phyloP scores from a whole-genome alignment of 2,329 filamentous ascomycete species.

The Diaporthe velutina region DNA sequence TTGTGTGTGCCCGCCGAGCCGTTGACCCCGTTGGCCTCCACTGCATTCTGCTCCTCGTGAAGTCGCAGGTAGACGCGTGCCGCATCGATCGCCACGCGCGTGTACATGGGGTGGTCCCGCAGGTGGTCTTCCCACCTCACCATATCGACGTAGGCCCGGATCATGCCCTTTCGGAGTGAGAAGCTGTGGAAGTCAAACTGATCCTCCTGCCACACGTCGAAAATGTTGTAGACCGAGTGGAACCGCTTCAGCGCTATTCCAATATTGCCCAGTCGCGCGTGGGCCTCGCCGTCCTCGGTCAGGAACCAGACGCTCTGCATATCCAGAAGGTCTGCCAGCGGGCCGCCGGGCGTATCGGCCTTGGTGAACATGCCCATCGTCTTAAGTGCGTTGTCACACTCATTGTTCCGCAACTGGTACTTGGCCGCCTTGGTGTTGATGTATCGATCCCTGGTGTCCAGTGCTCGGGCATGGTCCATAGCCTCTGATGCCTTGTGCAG shows the following conservation, averaged over 20 bases:
- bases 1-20: conserved; percentile 58
- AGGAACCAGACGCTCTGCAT: conserved; percentile 99
- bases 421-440: conserved; percentile 99
- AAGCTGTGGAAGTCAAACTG: conserved; percentile 99
- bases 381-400: conserved; percentile 86
- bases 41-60: conserved; percentile 77
- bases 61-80: conserved; percentile 85
- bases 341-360: conserved; percentile 88
- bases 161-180: conserved; percentile 95
- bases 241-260: conserved; percentile 93
- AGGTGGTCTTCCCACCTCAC: conserved; percentile 94
- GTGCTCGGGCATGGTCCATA: conserved; percentile 87
- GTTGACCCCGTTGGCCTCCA: conserved; percentile 73
- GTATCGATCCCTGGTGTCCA: conserved; percentile 93
- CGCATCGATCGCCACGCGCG: conserved; percentile 84
- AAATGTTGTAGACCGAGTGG: conserved; percentile 89
- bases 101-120: conserved; percentile 93
- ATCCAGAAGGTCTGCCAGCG: conserved; percentile 90
- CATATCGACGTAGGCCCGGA: conserved; percentile 96
- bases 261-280: conserved; percentile 83
- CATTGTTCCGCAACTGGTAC: conserved; percentile 93
- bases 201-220: conserved; percentile 97
- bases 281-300: conserved; percentile 93
- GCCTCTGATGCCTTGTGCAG: conserved; percentile 82
- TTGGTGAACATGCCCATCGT: conserved; percentile 96